Percentiles rank a stretch among this genome's conserved stretches.
These are phyloP conservation scores for Musa balbisiana DNA, from an alignment of 202 grass and related monocot genomes.

Conservation along the genomic window DNA sequence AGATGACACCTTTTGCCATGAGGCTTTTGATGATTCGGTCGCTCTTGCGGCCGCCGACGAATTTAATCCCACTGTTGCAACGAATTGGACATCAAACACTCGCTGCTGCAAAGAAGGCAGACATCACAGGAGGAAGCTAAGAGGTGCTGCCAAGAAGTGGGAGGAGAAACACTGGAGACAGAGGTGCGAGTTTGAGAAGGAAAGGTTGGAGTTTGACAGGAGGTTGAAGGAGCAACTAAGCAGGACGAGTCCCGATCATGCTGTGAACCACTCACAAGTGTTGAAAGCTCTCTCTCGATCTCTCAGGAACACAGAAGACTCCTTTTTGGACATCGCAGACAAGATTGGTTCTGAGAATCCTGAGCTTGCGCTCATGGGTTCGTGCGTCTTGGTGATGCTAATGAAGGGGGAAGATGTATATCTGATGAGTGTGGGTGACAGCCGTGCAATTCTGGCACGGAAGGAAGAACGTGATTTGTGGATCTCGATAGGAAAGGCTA, in stretches of 20 bases:
- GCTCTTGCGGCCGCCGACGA: not conserved
- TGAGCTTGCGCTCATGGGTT: slow-evolving; percentile 77
- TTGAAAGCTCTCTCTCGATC: slow-evolving; percentile 47
- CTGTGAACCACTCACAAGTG: slow-evolving; percentile 30
- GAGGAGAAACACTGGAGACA: not conserved
- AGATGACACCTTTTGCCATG: not conserved
- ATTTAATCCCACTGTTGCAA: not conserved
- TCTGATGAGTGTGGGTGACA: slow-evolving; percentile 88
- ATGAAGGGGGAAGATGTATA: slow-evolving; percentile 73
- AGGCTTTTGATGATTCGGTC: not conserved
- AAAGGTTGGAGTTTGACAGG: slow-evolving; percentile 12
- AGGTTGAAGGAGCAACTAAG: slow-evolving; percentile 30
- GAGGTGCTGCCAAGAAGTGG: not conserved
- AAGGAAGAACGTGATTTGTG: slow-evolving; percentile 33
- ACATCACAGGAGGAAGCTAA: not conserved
- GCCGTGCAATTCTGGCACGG: slow-evolving; percentile 61
- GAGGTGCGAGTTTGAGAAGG: not conserved
- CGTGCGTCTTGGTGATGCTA: slow-evolving; percentile 80
- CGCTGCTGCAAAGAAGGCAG: too few relatives aligned
- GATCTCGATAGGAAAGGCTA: slow-evolving; percentile 36
- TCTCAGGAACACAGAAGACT: slow-evolving; percentile 59
- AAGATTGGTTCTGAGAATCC: slow-evolving; percentile 36
- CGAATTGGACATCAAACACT: not conserved
- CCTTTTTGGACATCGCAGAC: slow-evolving; percentile 66
- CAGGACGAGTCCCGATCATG: not conserved